Percentiles rank a stretch among this genome's conserved stretches.
Evolutionary conservation across 805 yeast species (phyloP).

Genomic region (Brettanomyces custersianus): DNA sequence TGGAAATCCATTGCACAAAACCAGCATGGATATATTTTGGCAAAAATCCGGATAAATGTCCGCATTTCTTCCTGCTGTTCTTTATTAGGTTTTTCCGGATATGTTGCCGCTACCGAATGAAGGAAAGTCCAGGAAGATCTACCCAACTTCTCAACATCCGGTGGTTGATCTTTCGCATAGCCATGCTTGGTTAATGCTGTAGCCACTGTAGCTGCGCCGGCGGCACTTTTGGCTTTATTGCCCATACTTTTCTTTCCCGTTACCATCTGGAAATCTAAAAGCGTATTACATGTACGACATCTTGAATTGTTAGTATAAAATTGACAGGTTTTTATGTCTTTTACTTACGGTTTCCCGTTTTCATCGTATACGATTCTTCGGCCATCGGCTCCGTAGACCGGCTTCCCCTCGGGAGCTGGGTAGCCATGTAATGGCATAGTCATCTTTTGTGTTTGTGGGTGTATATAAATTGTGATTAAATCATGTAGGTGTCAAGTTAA

Average conservation of each 20-base stretch:
- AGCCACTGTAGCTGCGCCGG: slow-evolving; percentile 12
- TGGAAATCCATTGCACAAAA: slow-evolving; percentile 84
- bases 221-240: neutral
- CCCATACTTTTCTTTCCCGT: slow-evolving; percentile 19
- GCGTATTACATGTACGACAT: slow-evolving; percentile 82
- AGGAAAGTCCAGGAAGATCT: slow-evolving; percentile 86
- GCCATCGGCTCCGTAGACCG: slow-evolving; percentile 50
- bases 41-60: slow-evolving; percentile 60
- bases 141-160: slow-evolving; percentile 78
- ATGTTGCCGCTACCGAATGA: slow-evolving; percentile 84
- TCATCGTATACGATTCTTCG: slow-evolving; percentile 68
- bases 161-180: slow-evolving; percentile 57
- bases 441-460: slow-evolving; percentile 2
- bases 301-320: too few relatives aligned
- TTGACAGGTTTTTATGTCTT: neutral
- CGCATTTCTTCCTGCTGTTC: slow-evolving; percentile 64
- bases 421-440: neutral
- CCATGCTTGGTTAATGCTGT: slow-evolving; percentile 17
- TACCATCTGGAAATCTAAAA: slow-evolving; percentile 71
- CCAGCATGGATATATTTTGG: slow-evolving; percentile 87
- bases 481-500: too few relatives aligned
- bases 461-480: slow-evolving; percentile 2
- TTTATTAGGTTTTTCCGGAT: slow-evolving; percentile 60
- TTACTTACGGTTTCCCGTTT: slow-evolving; percentile 86
- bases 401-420: slow-evolving; percentile 19